phyloP scores from a whole-genome alignment of 176 grass and related monocot species.

The Raddia guianensis region DNA sequence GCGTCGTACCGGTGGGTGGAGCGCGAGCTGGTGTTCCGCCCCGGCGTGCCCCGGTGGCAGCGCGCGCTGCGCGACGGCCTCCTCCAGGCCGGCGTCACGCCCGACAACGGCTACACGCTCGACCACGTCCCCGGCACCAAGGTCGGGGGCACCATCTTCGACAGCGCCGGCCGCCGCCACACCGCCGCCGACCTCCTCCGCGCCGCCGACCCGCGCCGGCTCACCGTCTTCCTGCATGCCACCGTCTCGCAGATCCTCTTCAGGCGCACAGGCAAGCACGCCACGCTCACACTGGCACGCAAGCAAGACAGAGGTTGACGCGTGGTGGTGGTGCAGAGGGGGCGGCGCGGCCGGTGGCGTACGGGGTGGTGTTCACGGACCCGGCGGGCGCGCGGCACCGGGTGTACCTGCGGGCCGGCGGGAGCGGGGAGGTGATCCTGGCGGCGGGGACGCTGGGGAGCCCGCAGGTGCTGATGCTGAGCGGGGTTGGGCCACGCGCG shows the following conservation, averaged over 20 bases:
- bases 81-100: conserved; percentile 57
- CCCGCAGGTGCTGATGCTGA: conserved; percentile 91
- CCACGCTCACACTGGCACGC: neutral
- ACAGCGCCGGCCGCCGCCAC: conserved; percentile 53
- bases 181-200: conserved; percentile 73
- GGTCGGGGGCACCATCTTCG: conserved; percentile 71
- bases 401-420: conserved; percentile 51
- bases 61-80: conserved; percentile 60
- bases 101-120: conserved; percentile 59
- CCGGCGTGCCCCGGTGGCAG: conserved; percentile 58
- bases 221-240: conserved; percentile 68
- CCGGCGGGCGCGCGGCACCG: conserved; percentile 49
- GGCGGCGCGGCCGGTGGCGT: conserved; percentile 44
- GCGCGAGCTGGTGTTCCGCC: conserved; percentile 58
- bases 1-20: conserved; percentile 86
- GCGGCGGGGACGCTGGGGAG: conserved; percentile 76
- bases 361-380: conserved; percentile 70
- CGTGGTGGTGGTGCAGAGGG: conserved; percentile 10
- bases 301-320: too few species aligned
- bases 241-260: conserved; percentile 54
- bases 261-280: conserved; percentile 16
- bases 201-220: conserved; percentile 32
- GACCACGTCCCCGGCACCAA: conserved; percentile 72
- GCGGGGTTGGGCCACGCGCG: conserved; percentile 63
- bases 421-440: conserved; percentile 65